Base-by-base conservation (phyloP, 2,329 filamentous ascomycete species). In the Colletotrichum sp. region DNA sequence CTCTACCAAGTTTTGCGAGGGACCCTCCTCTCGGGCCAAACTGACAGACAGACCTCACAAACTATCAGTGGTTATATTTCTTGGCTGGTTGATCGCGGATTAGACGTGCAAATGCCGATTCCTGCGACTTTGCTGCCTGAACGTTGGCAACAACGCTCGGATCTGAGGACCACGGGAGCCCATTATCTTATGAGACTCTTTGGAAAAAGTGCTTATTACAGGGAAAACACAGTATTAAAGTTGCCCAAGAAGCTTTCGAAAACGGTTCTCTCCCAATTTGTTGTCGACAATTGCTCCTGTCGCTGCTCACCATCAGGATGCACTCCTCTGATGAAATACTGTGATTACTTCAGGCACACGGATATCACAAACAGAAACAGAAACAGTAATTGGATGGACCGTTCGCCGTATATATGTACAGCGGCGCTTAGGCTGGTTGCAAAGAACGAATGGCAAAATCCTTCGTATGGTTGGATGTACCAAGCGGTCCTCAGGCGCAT, bases 101-200 rank as follows among this genome's bases (percentile, higher is more conserved):
- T 44, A 44, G 39, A 44, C 1, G 1, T 44, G 8, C 8, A n/a
- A 3, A 2, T n/a, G 8, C 39, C 16, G 8, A n/a, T 44, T n/a
- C 16, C 39, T 44, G 39, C 16, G 8, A 44, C 39, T 44, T 3
- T 10, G 8, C 16, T 44, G 5, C 18, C 39, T 44, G 16, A 10
- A 44, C 0, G 0, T 44, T 1, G 1, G 8, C 39, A n/a, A 6
- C 0, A 10, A 10, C 16, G 39, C 39, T 4, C 10, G 18, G 9
- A 49, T 49, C 6, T 49, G 10, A 21, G 44, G 44, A 21, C 5
- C 18, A 49, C 44, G 1, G 44, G 44, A n/a, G 44, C 44, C 0
- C 18, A 49, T 49, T 49, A 49, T n/a, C 0, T 44, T 3, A 44
- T 44, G 39, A n/a, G 6, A 2, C 26, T 26, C 26, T 2, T 26